Base-by-base conservation (phyloP, 345 rosid species). In the Stellera chamaejasme region DNA sequence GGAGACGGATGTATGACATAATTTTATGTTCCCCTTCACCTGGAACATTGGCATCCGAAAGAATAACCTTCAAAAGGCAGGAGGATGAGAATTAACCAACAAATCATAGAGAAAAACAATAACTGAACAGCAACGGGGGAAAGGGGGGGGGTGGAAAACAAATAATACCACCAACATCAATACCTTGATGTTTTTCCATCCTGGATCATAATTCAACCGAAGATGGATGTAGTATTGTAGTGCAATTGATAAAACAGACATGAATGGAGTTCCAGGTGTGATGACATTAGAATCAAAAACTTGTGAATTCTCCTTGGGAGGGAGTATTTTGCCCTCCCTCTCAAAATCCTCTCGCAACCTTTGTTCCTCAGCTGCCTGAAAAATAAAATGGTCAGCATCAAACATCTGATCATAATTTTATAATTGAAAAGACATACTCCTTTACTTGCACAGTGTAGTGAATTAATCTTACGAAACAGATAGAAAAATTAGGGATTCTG, bases 21-120 rank as follows among this genome's bases (percentile, higher is more conserved):
- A 90, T 71, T 73, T 94, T 90, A 74, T 90, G 99, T 66, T 93
- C 99, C 65, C 99, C 99, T 75, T 93, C 97, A 52, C 99, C 97
- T 47, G 99, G 99, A 76, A 87, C 96, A 80, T 90, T 93, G 54
- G 97, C 96, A 85, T 94, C 97, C 15, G 97, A 94, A 47, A 90
- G 92, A 43, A 94, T 82, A 62, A 94, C 97, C 99, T 94, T 75
- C 67, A 84, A 41, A 64, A 75, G 50, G 50, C 52, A 12, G 57
- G 66, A 56, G 59, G 43, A 66, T 44, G 60, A 66, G 66, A 32
- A 69, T 57, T 65, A 23, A 23, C n/a, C 4, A 32, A 32, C 2
- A 4, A 4, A 32, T 32, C 3, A 8, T 32, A 32, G 39, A 32
- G 39, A 8, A 32, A 8, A 32, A 32, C 39, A 32, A 32, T 32